Percentiles rank a stretch among this genome's conserved stretches.
These are phyloP conservation scores for Penicillium taxi DNA, from an alignment of 495 filamentous ascomycete species.

Conservation along the genomic window DNA sequence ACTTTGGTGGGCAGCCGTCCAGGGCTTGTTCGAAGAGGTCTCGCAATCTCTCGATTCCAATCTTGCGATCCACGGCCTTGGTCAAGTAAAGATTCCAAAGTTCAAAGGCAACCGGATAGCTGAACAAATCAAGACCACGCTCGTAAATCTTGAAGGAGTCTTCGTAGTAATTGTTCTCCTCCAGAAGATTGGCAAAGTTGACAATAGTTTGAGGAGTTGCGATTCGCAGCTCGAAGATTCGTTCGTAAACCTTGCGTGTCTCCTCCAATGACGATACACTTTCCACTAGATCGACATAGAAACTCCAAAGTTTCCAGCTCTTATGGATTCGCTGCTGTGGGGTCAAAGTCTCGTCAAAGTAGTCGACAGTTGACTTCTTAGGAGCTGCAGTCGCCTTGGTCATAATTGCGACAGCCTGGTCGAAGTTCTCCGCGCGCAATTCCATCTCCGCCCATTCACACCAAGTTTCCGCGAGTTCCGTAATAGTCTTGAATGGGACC, in stretches of 20 bases:
- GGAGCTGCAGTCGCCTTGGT: constrained; percentile 92
- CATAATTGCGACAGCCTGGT: constrained; percentile 91
- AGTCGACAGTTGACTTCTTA: constrained; percentile 91
- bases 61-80: constrained; percentile 92
- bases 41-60: constrained; percentile 85
- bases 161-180: constrained; percentile 93
- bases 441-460: constrained; percentile 99
- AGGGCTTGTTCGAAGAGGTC: constrained; percentile 98
- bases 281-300: constrained; percentile 97
- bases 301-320: constrained; percentile 99
- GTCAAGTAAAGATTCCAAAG: constrained; percentile 98
- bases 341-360: constrained; percentile 90
- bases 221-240: constrained; percentile 97
- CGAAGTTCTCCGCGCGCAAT: constrained; percentile 89
- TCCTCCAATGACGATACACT: constrained; percentile 87
- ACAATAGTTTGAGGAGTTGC: constrained; percentile 97
- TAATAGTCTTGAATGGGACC: constrained; percentile 90
- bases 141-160: constrained; percentile 98
- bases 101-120: constrained; percentile 95
- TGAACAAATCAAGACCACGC: constrained; percentile 92
- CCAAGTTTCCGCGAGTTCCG: constrained; percentile 96
- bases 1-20: constrained; percentile 89
- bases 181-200: constrained; percentile 94
- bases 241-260: constrained; percentile 87
- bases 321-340: constrained; percentile 97